A percentile compares a stretch with the other conserved stretches of the same genome.
phyloP scores from a whole-genome alignment of 2,329 filamentous ascomycete genomes.

The Chrysosporium queenslandicum region DNA sequence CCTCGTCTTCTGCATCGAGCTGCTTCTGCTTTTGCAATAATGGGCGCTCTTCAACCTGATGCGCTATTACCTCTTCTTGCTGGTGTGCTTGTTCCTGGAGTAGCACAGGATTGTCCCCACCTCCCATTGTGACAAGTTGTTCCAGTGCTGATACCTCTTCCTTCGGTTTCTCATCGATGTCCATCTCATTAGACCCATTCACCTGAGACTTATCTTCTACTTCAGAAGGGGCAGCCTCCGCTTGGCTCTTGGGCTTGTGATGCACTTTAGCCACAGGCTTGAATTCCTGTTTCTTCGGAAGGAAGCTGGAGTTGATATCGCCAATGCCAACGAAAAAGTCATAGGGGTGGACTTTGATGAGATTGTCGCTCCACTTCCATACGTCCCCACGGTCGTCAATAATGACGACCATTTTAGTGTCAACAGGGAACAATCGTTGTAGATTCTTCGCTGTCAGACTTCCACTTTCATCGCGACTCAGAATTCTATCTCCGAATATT shows the following conservation, averaged over 20 bases:
- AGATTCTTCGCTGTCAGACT: conserved; percentile 85
- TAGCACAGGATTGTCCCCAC: conserved; percentile 55
- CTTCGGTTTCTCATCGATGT: conserved; percentile 18
- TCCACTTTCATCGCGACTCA: conserved; percentile 94
- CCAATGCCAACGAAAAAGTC: conserved; percentile 98
- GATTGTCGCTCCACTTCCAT: conserved; percentile 84
- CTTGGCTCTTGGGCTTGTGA: conserved; percentile 21
- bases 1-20: conserved; percentile 73
- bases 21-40: conserved; percentile 86
- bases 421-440: conserved; percentile 84
- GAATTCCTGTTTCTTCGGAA: conserved; percentile 61
- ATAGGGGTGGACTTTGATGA: conserved; percentile 90
- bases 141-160: conserved; percentile 52
- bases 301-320: conserved; percentile 95
- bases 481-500: conserved; percentile 86
- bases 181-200: conserved; percentile 25
- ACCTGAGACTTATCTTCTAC: conserved; percentile 21
- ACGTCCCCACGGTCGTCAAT: conserved; percentile 96
- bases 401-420: conserved; percentile 98
- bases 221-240: conserved; percentile 4
- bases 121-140: conserved; percentile 65
- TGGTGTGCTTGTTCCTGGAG: conserved; percentile 69
- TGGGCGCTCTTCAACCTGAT: conserved; percentile 80
- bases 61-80: conserved; percentile 77
- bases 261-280: conserved; percentile 36